phyloP scores from a whole-genome alignment of 2,329 filamentous ascomycete genomes.

The Cytospora schulzeri region DNA sequence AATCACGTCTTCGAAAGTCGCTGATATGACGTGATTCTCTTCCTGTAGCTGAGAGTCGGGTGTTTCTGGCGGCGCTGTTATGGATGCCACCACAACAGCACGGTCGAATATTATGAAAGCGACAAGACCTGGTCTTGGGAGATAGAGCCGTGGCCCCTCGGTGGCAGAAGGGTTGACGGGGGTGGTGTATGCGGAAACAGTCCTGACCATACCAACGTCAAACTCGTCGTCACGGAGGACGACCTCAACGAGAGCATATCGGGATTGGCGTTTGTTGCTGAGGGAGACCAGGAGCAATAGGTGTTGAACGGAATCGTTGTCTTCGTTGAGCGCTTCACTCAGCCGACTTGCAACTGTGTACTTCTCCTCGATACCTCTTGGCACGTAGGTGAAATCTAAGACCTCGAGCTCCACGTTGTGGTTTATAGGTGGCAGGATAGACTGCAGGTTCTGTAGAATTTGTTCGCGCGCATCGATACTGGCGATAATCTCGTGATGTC shows the following conservation, averaged over 20 bases:
- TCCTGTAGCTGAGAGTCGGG: conserved; percentile 76
- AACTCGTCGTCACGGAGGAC: conserved; percentile 57
- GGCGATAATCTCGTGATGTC: conserved; percentile 73
- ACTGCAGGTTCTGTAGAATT: conserved; percentile 64
- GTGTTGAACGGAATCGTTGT: conserved; percentile 57
- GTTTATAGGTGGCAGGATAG: conserved; percentile 51
- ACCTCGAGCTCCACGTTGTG: conserved; percentile 67
- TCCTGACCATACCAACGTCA: conserved; percentile 67
- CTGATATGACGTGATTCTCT: conserved; percentile 63
- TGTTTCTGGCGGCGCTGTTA: conserved; percentile 66
- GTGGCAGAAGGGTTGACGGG: conserved; percentile 48
- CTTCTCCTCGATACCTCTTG: conserved; percentile 53
- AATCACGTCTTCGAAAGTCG: conserved; percentile 83
- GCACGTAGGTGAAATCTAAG: conserved; percentile 76
- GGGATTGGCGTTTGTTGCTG: conserved; percentile 52
- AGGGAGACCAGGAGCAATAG: conserved; percentile 65
- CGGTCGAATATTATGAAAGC: conserved; percentile 81
- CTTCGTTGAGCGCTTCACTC: conserved; percentile 51
- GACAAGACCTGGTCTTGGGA: conserved; percentile 77
- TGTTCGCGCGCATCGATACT: conserved; percentile 71
- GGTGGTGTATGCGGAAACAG: conserved; percentile 66
- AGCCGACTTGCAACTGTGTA: conserved; percentile 54
- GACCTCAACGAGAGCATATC: conserved; percentile 77
- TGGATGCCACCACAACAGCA: conserved; percentile 75
- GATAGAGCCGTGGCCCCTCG: conserved; percentile 65